Percentiles rank a stretch among this genome's conserved stretches.
Evolutionary conservation across 208 protist genomes (phyloP).

Genomic region (Crithidia brevicula): DNA sequence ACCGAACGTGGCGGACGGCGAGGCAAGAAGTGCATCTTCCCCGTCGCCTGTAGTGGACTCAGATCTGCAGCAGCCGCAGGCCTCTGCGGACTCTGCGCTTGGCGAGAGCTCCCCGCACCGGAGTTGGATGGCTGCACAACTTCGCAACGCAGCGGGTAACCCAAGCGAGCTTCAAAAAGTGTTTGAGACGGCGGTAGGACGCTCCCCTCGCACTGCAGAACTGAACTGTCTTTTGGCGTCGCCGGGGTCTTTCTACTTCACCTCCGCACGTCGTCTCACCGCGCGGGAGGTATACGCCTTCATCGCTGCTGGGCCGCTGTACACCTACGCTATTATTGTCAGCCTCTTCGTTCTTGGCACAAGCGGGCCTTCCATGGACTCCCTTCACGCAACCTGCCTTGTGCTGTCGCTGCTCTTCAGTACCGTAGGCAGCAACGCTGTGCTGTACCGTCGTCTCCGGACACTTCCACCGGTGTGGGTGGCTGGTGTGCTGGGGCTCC

Average conservation of each 20-base stretch:
- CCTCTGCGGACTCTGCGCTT: neutral
- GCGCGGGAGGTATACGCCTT: conserved; percentile 11
- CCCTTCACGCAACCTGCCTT: conserved; percentile 19
- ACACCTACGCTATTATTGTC: conserved; percentile 30
- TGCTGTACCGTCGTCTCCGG: conserved; percentile 30
- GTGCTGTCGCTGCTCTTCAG: conserved; percentile 29
- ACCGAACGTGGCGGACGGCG: neutral
- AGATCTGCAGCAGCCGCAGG: neutral
- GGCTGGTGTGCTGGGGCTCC: conserved; percentile 19
- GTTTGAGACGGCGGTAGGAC: conserved; percentile 26
- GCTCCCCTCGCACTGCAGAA: conserved; percentile 21
- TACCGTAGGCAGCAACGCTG: conserved; percentile 25
- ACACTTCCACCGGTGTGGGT: conserved; percentile 26
- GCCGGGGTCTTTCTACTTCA: neutral
- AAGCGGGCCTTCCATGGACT: conserved; percentile 21
- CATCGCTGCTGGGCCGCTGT: conserved; percentile 15
- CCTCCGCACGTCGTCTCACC: conserved; percentile 6
- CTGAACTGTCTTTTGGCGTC: conserved; percentile 6
- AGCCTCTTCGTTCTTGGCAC: conserved; percentile 32
- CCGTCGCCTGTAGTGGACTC: neutral
- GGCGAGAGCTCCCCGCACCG: neutral
- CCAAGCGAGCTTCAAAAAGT: neutral
- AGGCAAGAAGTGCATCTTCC: neutral
- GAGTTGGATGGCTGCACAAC: conserved; percentile 12
- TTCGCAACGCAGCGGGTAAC: conserved; percentile 13